A percentile compares a stretch with the other conserved stretches of the same genome.
Conservation (phyloP, 1,139 yeast species). For the Taphrina wiesneri region DNA sequence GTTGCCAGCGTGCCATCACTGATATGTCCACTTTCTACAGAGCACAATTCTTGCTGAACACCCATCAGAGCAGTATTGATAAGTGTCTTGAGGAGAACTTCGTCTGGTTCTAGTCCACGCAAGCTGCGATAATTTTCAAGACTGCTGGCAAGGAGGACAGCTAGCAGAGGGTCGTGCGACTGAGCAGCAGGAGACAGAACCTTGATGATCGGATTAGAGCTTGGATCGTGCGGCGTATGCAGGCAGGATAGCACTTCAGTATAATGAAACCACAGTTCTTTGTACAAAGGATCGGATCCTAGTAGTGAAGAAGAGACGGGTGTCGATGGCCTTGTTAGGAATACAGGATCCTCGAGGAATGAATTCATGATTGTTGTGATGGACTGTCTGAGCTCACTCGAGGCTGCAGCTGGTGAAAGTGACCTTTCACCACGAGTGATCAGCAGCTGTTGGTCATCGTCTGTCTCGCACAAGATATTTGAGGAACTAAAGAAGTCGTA, state of each 20-base stretch:
- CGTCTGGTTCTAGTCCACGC: not conserved
- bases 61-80: conserved; percentile 9
- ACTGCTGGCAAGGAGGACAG: conserved; percentile 13
- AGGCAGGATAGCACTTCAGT: conserved; percentile 1
- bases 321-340: not conserved
- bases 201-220: conserved; percentile 5
- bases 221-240: conserved; percentile 1
- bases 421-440: not conserved
- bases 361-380: not conserved
- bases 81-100: not conserved
- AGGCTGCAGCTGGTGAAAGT: not conserved
- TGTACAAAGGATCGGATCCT: not conserved
- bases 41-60: not conserved
- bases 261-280: conserved; percentile 15
- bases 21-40: not conserved
- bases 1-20: conserved; percentile 3
- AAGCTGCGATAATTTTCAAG: conserved; percentile 11
- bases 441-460: not conserved
- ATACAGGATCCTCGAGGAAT: not conserved
- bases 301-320: not conserved
- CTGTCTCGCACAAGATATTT: no score
- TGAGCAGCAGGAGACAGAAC: conserved; percentile 6
- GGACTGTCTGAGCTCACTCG: not conserved
- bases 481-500: not conserved
- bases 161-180: not conserved